Base-by-base conservation (phyloP, 352 stramenopile species). In the Globisporangium orthogonon region DNA sequence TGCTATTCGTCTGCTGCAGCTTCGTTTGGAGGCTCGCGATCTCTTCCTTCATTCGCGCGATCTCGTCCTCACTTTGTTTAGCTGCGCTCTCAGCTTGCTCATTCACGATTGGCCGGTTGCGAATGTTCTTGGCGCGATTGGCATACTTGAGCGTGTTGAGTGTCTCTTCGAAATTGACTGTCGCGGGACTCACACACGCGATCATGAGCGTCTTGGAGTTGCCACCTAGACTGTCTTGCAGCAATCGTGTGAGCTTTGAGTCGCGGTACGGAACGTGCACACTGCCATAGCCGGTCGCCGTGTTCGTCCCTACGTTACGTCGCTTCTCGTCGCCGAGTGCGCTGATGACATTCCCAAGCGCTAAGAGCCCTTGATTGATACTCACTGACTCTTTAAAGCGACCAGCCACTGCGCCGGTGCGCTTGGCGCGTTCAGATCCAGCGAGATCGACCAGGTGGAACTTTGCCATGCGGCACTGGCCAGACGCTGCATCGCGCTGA, bases 41-140 rank as follows among this genome's bases (percentile, higher is more conserved):
- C 54, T 94, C 83, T 46, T 86, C 66, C 51, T 77, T 85, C 85
- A 93, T 93, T 17, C 80, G 81, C 23, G 65, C 58, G 29, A 94
- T 83, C 46, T 83, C 70, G 31, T 76, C 62, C 6, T 89, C 75
- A 13, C 65, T 73, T 39, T 76, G 63, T 46, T 89, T 82, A 2
- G 74, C 70, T 30, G 86, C 75, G 30, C 71, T 59, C n/a, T 74
- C 68, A 0, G 63, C 62, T 29, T 86, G 73, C 28, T 89, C 72
- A 68, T 99, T 99, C 46, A 99, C 97, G 56, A 98, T 96, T 3
- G 97, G 95, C 54, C 96, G 97, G 70, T 99, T 99, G 64, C 98
- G 98, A 66, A 99, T 99, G 63, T 99, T 99, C 76, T 99, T 99
- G 41, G 98, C 97, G 15, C 97, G 90, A 64, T 98, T 98, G 4